These are phyloP conservation scores for Pichia californica DNA, from an alignment of 805 yeast species.

Conservation along the genomic window DNA sequence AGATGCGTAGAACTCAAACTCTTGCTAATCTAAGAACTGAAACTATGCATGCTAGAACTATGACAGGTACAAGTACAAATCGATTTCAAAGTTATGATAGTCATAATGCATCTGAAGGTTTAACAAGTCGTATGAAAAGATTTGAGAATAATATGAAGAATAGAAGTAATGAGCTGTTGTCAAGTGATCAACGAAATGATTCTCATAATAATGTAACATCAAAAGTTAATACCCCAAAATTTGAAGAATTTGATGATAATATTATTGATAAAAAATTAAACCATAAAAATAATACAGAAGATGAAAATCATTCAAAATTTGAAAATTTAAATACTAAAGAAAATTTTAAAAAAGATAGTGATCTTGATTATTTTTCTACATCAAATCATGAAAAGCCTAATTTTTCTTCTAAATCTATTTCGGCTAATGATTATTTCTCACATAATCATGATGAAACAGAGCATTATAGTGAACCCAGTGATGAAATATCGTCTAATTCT, in stretches of 20 bases:
- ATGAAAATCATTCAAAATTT: neutral
- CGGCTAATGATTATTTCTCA: neutral
- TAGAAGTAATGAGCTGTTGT: too few relatives aligned
- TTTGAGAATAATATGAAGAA: conserved; percentile 6
- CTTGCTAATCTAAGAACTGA: conserved; percentile 41
- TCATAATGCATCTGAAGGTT: conserved; percentile 29
- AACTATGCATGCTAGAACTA: conserved; percentile 21
- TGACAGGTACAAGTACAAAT: conserved; percentile 8
- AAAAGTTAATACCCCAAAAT: too few relatives aligned
- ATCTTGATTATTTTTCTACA: too few relatives aligned
- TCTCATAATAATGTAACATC: too few relatives aligned
- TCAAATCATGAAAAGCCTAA: too few relatives aligned
- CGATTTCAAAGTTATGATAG: conserved; percentile 12
- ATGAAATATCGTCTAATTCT: conserved; percentile 18
- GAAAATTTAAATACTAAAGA: neutral
- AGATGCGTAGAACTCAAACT: conserved; percentile 77
- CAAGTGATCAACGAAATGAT: too few relatives aligned
- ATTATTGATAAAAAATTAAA: too few relatives aligned
- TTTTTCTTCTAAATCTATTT: too few relatives aligned
- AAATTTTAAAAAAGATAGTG: too few relatives aligned
- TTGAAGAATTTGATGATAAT: too few relatives aligned
- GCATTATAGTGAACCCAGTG: conserved; percentile 41
- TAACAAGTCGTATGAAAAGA: conserved; percentile 7
- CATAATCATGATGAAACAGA: neutral
- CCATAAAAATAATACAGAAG: too few relatives aligned